phyloP scores from a whole-genome alignment of 1,139 yeast genomes.

The Neolecta irregularis region DNA sequence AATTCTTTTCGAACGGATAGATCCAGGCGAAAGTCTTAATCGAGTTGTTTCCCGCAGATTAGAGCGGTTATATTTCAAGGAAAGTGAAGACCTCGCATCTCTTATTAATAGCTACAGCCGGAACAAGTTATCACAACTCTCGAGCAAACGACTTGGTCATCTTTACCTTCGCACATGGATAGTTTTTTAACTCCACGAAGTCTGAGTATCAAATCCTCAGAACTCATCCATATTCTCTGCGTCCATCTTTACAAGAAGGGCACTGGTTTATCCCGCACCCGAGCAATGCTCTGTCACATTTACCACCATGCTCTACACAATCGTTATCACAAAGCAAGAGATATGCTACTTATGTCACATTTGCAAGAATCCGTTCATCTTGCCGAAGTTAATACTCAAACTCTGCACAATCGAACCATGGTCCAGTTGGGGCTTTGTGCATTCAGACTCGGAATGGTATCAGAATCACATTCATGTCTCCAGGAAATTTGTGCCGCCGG shows the following conservation, averaged over 20 bases:
- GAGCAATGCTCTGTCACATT: constrained; percentile 71
- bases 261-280: constrained; percentile 56
- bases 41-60: constrained; percentile 72
- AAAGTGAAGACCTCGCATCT: no score
- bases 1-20: constrained; percentile 50
- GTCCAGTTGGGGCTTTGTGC: constrained; percentile 95
- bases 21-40: constrained; percentile 30
- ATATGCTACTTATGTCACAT: constrained; percentile 72
- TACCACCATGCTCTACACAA: constrained; percentile 85
- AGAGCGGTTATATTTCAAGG: constrained; percentile 89
- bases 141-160: constrained; percentile 60
- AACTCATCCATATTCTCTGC: constrained; percentile 50
- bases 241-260: constrained; percentile 50
- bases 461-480: constrained; percentile 74
- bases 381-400: constrained; percentile 76
- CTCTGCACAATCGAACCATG: constrained; percentile 83
- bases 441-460: constrained; percentile 74
- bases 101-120: no score
- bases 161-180: constrained; percentile 25
- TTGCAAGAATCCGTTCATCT: constrained; percentile 67
- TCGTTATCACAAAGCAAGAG: constrained; percentile 71
- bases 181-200: constrained; percentile 26
- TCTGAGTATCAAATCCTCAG: constrained; percentile 31
- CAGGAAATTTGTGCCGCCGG: constrained; percentile 79
- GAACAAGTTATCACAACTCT: constrained; percentile 50